Evolutionary conservation across 106 monocot species (phyloP), one percentile per base, ranked within the genome.

Genomic region (Platanthera guangdongensis): DNA sequence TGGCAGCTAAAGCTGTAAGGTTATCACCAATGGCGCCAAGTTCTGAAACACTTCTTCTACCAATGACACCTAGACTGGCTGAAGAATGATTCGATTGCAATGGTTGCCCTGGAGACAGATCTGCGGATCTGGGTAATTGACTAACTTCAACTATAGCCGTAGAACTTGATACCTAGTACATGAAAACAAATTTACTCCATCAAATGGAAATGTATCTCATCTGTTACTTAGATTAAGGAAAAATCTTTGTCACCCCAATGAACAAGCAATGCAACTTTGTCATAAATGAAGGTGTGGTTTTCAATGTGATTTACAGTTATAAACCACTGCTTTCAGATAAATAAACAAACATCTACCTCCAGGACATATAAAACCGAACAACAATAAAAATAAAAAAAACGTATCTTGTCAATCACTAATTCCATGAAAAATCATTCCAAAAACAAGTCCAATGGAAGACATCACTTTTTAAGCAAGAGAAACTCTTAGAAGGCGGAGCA

Each of bases 21-120:
- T 88, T 94, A 79, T 99, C 99, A 74, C 89, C 99, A 79, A 94
- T 90, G 16, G 96, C 82, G 74, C 96, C 96, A 76, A 91, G 89
- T 52, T 96, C 96, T 69, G 93, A 53, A 68, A 78, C 85, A 63
- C 94, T 94, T 92, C 94, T 92, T 76, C 99, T 62, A 75, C 99
- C 99, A 84, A 99, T 94, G 65, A 99, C 92, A 79, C 99, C 94
- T 79, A 88, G 85, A 79, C 84, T 87, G 73, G 83, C 63, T 79
- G 93, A 85, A 74, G 89, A 71, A 59, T 85, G 85, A 72, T 73
- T 84, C 19, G 87, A 69, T 84, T 88, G 99, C 65, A 94, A 52
- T 47, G 86, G 94, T 57, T 94, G 94, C 52, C 92, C 90, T 73
- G 90, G 85, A 4, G 90, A 84, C 16, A 92, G 79, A 84, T 94